Conservation (phyloP, 441 rosid genomes). For the Arabidopsis hybrid region DNA sequence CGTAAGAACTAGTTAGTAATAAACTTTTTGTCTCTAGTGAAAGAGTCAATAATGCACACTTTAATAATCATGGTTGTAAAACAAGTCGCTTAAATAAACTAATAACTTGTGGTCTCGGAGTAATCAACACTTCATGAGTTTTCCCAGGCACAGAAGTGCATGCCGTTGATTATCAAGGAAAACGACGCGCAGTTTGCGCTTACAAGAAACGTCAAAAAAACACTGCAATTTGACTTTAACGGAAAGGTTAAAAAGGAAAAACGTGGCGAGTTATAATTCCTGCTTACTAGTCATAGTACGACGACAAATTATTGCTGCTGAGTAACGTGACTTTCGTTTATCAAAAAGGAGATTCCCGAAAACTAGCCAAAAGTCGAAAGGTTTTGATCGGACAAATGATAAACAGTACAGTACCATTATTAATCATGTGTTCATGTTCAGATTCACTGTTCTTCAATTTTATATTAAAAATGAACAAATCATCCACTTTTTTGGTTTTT, state of each 20-base stretch:
- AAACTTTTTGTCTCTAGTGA: background rate
- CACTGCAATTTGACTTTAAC: constrained; percentile 4
- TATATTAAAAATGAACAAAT: background rate
- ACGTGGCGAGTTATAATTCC: background rate
- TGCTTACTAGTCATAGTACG: constrained; percentile 1
- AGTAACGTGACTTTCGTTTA: constrained; percentile 23
- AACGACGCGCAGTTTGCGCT: constrained; percentile 23
- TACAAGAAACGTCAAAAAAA: background rate
- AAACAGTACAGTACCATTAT: background rate
- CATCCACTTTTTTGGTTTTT: background rate
- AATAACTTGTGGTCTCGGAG: constrained; percentile 6
- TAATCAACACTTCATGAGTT: background rate
- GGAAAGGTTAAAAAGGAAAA: background rate
- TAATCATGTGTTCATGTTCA: constrained; percentile 4
- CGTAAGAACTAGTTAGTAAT: background rate
- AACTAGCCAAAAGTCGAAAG: constrained; percentile 18
- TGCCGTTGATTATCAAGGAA: background rate
- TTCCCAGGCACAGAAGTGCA: constrained; percentile 18
- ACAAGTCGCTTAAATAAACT: background rate
- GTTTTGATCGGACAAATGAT: constrained; percentile 17
- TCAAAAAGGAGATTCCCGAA: background rate
- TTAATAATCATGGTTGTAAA: constrained; percentile 3
- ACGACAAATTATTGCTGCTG: background rate
- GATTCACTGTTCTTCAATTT: constrained; percentile 6
- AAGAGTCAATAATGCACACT: background rate